A percentile compares a stretch with the other conserved stretches of the same genome.
Conservation (phyloP, 73 alveolate genomes). For the Paramecium caudatum region DNA sequence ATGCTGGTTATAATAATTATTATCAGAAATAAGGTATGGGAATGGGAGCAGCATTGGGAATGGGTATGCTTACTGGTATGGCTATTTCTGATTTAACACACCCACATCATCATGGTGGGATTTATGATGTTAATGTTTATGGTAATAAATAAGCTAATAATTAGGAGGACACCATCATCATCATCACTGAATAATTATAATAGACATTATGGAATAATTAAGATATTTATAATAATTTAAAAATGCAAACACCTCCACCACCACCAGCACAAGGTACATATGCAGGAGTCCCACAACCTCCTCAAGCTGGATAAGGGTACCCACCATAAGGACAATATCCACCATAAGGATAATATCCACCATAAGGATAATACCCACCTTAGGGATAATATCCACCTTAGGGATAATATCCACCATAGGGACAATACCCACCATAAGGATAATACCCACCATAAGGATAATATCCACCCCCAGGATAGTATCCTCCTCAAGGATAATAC, state of each 20-base stretch:
- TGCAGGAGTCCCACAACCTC: not conserved
- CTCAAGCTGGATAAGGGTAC: not conserved
- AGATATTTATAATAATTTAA: not conserved
- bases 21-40: constrained; percentile 44
- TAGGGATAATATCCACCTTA: constrained; percentile 18
- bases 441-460: not conserved
- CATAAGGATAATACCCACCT: constrained; percentile 26
- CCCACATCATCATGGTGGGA: constrained; percentile 5
- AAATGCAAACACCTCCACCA: too few relatives aligned
- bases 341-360: constrained; percentile 6
- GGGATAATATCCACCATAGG: constrained; percentile 39
- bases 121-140: not conserved
- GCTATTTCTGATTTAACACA: constrained; percentile 13
- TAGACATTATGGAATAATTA: not conserved
- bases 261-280: too few relatives aligned
- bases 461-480: not conserved
- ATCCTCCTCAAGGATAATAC: constrained; percentile 17
- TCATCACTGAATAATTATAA: not conserved
- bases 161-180: constrained; percentile 41
- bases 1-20: not conserved
- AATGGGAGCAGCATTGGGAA: constrained; percentile 59
- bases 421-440: constrained; percentile 24
- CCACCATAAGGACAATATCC: constrained; percentile 13
- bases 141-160: not conserved
- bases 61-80: constrained; percentile 57